Conservation (phyloP, 73 alveolate species). For the Blepharisma japonicum region DNA sequence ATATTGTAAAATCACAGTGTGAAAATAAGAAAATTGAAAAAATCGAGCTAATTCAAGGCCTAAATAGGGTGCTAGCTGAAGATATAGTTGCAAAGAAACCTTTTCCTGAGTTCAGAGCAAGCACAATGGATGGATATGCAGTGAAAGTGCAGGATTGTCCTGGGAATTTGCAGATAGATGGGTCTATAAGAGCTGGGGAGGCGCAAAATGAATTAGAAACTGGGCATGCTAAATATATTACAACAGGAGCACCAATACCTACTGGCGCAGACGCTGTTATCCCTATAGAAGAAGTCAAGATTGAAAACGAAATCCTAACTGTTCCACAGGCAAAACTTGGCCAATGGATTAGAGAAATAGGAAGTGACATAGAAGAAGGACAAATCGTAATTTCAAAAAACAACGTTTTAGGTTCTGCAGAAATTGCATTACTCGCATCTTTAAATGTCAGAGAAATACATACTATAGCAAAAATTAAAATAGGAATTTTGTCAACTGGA, state of each 20-base stretch:
- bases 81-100: constrained; percentile 40
- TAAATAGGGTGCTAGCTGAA: constrained; percentile 45
- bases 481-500: constrained; percentile 74
- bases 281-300: constrained; percentile 57
- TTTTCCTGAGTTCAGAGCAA: constrained; percentile 60
- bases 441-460: constrained; percentile 39
- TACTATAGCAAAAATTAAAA: constrained; percentile 42
- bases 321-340: constrained; percentile 28
- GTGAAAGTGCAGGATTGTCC: constrained; percentile 28
- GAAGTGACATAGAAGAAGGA: constrained; percentile 50
- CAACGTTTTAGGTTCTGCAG: constrained; percentile 36
- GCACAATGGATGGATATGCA: constrained; percentile 69
- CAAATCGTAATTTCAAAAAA: constrained; percentile 36
- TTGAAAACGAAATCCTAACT: not conserved
- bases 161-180: not conserved
- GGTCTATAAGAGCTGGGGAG: constrained; percentile 28
- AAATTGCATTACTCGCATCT: constrained; percentile 56
- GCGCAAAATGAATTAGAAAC: not conserved
- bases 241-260: constrained; percentile 80
- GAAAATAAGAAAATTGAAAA: not conserved
- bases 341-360: constrained; percentile 51
- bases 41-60: not conserved
- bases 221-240: constrained; percentile 49
- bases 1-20: not conserved
- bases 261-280: constrained; percentile 61